A percentile compares a stretch with the other conserved stretches of the same genome.
phyloP scores from a whole-genome alignment of 805 yeast species.

The Candida glaebosa region DNA sequence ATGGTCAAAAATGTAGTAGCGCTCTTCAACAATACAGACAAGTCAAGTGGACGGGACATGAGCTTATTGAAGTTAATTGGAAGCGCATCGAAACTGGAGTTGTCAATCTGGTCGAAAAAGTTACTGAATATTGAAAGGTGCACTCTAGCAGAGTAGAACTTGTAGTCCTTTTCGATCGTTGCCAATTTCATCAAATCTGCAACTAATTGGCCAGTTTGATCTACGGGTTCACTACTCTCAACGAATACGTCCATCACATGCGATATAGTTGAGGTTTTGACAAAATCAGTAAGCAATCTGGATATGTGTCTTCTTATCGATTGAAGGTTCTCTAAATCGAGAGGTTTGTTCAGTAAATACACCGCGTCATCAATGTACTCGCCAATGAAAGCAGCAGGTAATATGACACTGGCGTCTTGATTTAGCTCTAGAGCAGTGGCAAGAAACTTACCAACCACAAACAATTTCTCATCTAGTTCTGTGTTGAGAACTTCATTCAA shows the following conservation, averaged over 20 bases:
- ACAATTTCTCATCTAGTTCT: constrained; percentile 1
- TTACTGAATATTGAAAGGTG: constrained; percentile 12
- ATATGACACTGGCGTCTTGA: background rate
- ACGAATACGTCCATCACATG: background rate
- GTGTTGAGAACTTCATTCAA: constrained; percentile 7
- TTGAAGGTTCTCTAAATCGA: background rate
- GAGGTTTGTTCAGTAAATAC: background rate
- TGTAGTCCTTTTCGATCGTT: constrained; percentile 4
- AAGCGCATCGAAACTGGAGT: constrained; percentile 18
- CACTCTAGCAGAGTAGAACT: constrained; percentile 18
- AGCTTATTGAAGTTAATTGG: constrained; percentile 29
- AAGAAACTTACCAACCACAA: constrained; percentile 8
- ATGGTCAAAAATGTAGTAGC: constrained; percentile 32
- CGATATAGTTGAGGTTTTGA: background rate
- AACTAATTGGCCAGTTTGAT: background rate
- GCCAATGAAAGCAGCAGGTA: constrained; percentile 2
- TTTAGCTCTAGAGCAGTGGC: background rate
- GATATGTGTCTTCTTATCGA: background rate
- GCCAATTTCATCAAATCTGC: background rate
- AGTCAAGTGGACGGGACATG: constrained; percentile 27
- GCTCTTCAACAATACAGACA: constrained; percentile 27
- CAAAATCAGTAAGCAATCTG: background rate
- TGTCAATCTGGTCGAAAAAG: constrained; percentile 14
- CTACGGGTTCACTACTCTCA: background rate
- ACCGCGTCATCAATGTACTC: constrained; percentile 5